Conservation (phyloP, 441 rosid species). For the Mallotus japonicus region DNA sequence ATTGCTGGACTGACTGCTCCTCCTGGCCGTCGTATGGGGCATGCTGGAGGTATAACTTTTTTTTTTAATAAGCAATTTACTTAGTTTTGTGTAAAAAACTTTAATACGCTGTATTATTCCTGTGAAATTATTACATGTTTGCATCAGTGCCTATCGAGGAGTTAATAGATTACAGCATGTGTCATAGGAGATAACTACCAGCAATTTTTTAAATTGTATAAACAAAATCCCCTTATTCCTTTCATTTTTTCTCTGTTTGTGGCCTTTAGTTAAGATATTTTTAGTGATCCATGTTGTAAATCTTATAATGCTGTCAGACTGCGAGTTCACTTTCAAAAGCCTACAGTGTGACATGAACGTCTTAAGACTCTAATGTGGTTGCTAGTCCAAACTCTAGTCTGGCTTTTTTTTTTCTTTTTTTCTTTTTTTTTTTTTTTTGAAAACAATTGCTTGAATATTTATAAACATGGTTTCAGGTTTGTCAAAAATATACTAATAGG, state of each 20-base stretch:
- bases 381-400: neutral
- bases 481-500: neutral
- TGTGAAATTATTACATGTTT: neutral
- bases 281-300: neutral
- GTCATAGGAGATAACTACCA: neutral
- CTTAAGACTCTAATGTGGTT: neutral
- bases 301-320: neutral
- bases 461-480: neutral
- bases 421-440: neutral
- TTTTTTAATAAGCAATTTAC: neutral
- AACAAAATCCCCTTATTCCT: neutral
- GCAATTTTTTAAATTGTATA: neutral
- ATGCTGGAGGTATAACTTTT: constrained; percentile 81
- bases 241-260: neutral
- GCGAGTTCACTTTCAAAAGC: neutral
- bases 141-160: neutral
- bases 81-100: neutral
- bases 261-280: neutral
- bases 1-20: constrained; percentile 99
- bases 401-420: neutral
- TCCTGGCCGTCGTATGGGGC: constrained; percentile 99
- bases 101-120: neutral
- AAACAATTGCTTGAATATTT: neutral
- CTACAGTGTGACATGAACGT: neutral
- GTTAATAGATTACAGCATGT: neutral